Conservation (phyloP, 2,329 filamentous ascomycete species). For the Colletotrichum truncatum region DNA sequence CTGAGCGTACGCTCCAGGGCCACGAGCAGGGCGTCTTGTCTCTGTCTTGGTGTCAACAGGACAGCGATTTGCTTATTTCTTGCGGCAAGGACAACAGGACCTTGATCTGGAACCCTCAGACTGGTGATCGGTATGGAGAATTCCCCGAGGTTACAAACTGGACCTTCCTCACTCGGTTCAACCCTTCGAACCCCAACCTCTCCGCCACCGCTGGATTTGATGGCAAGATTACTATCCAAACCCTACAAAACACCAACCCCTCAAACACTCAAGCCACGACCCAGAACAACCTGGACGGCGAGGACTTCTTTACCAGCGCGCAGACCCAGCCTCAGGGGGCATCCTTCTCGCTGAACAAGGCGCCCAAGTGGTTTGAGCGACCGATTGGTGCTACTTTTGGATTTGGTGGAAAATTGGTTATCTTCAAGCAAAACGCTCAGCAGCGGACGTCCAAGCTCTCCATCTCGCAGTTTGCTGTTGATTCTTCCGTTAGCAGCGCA, state of each 20-base stretch:
- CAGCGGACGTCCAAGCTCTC: constrained; percentile 78
- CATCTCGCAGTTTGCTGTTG: constrained; percentile 89
- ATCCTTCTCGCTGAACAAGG: constrained; percentile 85
- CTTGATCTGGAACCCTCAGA: constrained; percentile 95
- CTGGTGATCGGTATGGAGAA: constrained; percentile 86
- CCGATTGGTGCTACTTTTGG: constrained; percentile 91
- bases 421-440: constrained; percentile 69
- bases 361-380: constrained; percentile 90
- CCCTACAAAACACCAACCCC: constrained; percentile 91
- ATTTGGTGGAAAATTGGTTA: constrained; percentile 92
- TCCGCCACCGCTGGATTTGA: constrained; percentile 97
- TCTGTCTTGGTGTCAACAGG: constrained; percentile 93
- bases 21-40: constrained; percentile 95
- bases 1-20: constrained; percentile 87
- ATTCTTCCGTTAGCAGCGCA: constrained; percentile 83
- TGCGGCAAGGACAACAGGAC: constrained; percentile 97
- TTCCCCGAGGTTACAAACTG: constrained; percentile 99
- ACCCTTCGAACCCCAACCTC: constrained; percentile 90
- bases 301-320: constrained; percentile 96
- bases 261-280: constrained; percentile 73
- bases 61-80: constrained; percentile 87
- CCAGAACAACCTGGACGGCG: constrained; percentile 80
- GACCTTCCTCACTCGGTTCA: constrained; percentile 96
- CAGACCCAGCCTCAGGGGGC: constrained; percentile 91
- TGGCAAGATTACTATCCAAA: constrained; percentile 93